These are phyloP conservation scores for Euphrasia confusa DNA, from an alignment of 257 asterid genomes.

Conservation along the genomic window DNA sequence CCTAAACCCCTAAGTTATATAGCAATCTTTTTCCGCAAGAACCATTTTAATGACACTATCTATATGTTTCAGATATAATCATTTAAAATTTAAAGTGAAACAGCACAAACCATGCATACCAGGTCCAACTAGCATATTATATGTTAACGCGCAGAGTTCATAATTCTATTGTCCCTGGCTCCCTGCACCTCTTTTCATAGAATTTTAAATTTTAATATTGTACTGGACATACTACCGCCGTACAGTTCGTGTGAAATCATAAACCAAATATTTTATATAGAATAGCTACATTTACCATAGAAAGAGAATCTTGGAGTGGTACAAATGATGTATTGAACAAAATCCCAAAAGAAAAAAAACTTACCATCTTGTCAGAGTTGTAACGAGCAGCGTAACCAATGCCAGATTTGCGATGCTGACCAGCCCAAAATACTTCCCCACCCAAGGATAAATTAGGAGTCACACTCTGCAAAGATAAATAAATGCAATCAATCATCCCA, in stretches of 20 bases:
- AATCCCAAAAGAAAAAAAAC: neutral
- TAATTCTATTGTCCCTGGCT: neutral
- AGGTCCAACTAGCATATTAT: too few relatives aligned
- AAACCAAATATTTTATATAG: neutral
- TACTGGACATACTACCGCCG: neutral
- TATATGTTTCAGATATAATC: too few relatives aligned
- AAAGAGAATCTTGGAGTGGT: neutral
- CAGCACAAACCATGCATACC: too few relatives aligned
- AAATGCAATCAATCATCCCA: constrained; percentile 13
- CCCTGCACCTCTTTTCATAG: neutral
- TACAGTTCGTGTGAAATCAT: neutral
- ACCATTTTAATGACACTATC: too few relatives aligned
- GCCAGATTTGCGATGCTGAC: constrained; percentile 94
- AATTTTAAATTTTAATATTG: too few relatives aligned
- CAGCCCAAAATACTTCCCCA: constrained; percentile 98
- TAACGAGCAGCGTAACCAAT: constrained; percentile 92
- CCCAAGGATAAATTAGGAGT: constrained; percentile 79
- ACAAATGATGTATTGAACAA: neutral
- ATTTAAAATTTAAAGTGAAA: too few relatives aligned
- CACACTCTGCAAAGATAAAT: constrained; percentile 58
- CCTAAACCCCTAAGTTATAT: too few relatives aligned
- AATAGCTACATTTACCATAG: neutral
- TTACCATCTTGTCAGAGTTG: constrained; percentile 92
- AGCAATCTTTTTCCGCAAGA: too few relatives aligned
- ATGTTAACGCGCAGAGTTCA: neutral